Evolutionary conservation across 805 yeast genomes (phyloP), one percentile per base, ranked within the genome.

Genomic region (Jamesozyma piceae): DNA sequence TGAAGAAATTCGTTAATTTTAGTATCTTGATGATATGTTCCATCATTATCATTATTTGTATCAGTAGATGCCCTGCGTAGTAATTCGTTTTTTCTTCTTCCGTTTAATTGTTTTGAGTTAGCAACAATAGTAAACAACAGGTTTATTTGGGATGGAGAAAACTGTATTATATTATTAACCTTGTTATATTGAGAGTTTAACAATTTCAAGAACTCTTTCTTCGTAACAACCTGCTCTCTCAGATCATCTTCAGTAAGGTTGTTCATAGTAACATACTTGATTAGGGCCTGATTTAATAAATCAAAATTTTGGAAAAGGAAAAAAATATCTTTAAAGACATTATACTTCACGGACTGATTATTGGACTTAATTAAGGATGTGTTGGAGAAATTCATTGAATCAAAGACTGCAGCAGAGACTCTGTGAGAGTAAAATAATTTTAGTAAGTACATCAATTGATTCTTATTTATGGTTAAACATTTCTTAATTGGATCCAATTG

Each of bases 131-230:
- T 56, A 47, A 68, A 68, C 39, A 68, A 47, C 17, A 68, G 43
- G 40, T 64, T 58, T 8, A 68, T 65, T 45, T 68, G 72, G 2
- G 69, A 60, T 1, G 70, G 71, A 0, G 72, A 65, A 37, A 68
- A 68, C 20, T 60, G 60, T n/a, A 53, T 51, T 31, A 67, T 58
- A 46, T 68, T 68, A 45, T 67, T 68, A 8, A 67, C 64, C 45
- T 66, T 68, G 38, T 66, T 63, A 44, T 63, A 66, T 42, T 66
- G 67, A 17, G 58, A 48, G 37, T 60, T 64, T 35, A 68, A 43
- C 36, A 67, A 60, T 22, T 53, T 52, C 41, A 62, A 51, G 32
- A 68, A 58, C 30, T 65, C 66, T 10, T 54, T 50, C 43, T 65
- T 65, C 2, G 65, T 62, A n/a, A 68, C 60, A n/a, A 58, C 44